Evolutionary conservation across 106 monocot species (phyloP), one percentile per base, ranked within the genome.

Genomic region (Agapanthus africanus): DNA sequence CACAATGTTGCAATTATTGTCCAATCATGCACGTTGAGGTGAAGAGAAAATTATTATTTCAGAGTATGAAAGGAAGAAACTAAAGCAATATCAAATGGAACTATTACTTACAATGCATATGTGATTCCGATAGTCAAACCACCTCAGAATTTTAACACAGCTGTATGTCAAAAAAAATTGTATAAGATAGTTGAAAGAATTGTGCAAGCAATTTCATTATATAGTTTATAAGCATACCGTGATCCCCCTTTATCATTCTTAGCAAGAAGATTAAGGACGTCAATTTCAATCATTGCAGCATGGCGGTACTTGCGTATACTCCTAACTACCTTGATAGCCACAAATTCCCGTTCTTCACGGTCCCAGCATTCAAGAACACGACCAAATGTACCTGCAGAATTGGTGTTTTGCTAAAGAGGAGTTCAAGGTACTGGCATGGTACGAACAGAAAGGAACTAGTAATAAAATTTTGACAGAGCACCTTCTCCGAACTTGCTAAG

Each of bases 291-390:
- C 88, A 84, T 91, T 65, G 97, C 97, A 78, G 91, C 97, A 59
- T 73, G 68, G 7, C 97, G 79, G 62, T 97, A 97, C 72, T 97
- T 97, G 56, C 79, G 71, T 66, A 91, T 87, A 76, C 91, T 92
- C 33, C 92, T 77, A 23, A 92, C 80, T 6, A 92, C 89, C 51
- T 97, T 97, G 36, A 97, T 83, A 21, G 97, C 97, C 28, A 97
- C 97, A 79, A 66, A 82, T 68, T 97, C 92, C 14, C 78, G 84
- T 57, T 76, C 70, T 52, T 92, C 92, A 75, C 91, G 88, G 67
- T 95, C 95, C 95, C 95, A 91, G 66, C 95, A 95, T 73, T 95
- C 91, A 74, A 95, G 80, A 81, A 95, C 95, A 71, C 88, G 95
- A 31, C 91, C 95, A 84, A 95, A 95, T 50, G 95, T 95, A 63